phyloP scores from a whole-genome alignment of 768 basidiomycete genomes.

The Naganishia kalamii region DNA sequence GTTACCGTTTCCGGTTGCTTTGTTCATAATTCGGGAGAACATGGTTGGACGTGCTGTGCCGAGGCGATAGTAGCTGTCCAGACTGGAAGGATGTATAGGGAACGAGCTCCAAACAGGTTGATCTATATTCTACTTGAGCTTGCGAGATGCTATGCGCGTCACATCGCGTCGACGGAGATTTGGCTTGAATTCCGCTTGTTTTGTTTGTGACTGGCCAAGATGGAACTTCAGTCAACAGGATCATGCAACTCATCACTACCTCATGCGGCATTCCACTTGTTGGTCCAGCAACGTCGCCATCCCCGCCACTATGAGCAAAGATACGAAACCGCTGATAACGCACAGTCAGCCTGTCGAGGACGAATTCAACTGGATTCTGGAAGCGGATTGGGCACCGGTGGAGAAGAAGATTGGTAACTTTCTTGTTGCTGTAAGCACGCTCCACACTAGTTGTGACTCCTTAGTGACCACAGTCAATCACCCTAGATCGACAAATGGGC shows the following conservation, averaged over 20 bases:
- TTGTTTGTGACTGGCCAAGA: background rate
- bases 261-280: too few relatives aligned
- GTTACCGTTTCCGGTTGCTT: conserved; percentile 26
- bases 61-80: background rate
- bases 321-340: background rate
- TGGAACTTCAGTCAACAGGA: conserved; percentile 4
- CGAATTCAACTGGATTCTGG: conserved; percentile 6
- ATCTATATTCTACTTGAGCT: background rate
- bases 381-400: conserved; percentile 7
- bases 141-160: background rate
- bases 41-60: conserved; percentile 25
- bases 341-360: conserved; percentile 4
- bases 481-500: conserved; percentile 56
- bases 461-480: background rate
- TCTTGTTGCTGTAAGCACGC: background rate
- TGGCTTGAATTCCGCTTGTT: background rate
- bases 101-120: background rate
- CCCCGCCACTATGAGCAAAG: conserved; percentile 4
- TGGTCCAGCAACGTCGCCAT: too few relatives aligned
- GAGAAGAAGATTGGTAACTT: conserved; percentile 16
- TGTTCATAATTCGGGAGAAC: conserved; percentile 43
- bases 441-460: background rate
- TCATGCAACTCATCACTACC: background rate
- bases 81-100: background rate
- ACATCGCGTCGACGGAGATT: background rate